phyloP scores from a whole-genome alignment of 495 filamentous ascomycete species.

The Hyaloscypha variabilis region DNA sequence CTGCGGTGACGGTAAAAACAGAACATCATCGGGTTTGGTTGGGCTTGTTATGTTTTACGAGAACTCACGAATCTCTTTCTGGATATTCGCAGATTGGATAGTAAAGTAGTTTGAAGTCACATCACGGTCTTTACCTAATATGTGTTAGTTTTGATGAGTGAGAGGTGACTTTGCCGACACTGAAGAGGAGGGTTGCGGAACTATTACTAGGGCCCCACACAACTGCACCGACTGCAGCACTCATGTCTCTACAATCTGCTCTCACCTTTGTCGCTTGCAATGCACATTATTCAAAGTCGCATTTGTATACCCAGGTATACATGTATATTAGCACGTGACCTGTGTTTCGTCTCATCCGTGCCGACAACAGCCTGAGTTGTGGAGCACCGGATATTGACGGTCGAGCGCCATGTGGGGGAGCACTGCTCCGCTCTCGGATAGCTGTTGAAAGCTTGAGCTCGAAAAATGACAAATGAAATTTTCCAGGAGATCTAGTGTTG shows the following conservation, averaged over 20 bases:
- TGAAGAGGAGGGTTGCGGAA: background rate
- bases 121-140: constrained; percentile 6
- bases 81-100: constrained; percentile 5
- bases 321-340: background rate
- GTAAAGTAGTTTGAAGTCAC: background rate
- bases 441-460: constrained; percentile 12
- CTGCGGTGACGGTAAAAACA: constrained; percentile 1
- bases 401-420: constrained; percentile 6
- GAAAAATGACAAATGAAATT: constrained; percentile 1
- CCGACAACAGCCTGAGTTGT: too few species aligned
- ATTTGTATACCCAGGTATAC: background rate
- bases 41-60: background rate
- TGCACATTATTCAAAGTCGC: background rate
- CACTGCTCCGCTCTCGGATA: constrained; percentile 15
- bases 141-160: background rate
- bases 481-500: background rate
- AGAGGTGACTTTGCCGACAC: background rate
- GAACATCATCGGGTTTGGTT: constrained; percentile 4
- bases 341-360: background rate
- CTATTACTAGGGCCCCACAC: background rate
- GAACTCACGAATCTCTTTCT: constrained; percentile 1
- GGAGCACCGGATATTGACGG: background rate
- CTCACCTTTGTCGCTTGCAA: background rate
- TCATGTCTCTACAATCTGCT: background rate
- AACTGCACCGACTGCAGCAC: background rate